Base-by-base conservation (phyloP, 2,329 filamentous ascomycete genomes). In the Chrysoporthe austroafricana region DNA sequence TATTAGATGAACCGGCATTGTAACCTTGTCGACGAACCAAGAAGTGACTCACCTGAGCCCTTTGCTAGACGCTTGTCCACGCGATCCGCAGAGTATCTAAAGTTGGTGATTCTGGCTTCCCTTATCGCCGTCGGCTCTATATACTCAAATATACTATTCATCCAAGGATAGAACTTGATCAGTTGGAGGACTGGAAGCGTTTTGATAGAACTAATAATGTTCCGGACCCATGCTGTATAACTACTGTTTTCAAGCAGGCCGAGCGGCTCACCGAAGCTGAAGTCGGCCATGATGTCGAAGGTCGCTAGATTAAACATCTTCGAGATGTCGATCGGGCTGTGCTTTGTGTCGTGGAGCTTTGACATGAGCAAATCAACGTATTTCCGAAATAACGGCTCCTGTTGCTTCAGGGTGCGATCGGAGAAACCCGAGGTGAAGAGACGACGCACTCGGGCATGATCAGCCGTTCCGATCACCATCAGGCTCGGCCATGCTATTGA, bases 251-350 rank as follows among this genome's bases (percentile, higher is more conserved):
- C 69, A 4, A 80, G 71, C 64, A 74, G 76, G 18, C 75, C 74
- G 69, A 81, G 81, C 0, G 78, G 76, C 66, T 82, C 78, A 8
- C 80, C 81, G 68, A 83, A 83, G 0, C 79, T 76, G 39, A 84
- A 75, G 65, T 83, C 81, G 21, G 80, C 80, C 57, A 79, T 75
- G 43, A 80, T 74, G 71, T 80, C 79, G 70, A 81, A 80, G 1
- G 78, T 74, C 2, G 75, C 65, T 39, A 70, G 71, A 42, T 74
- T 73, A 48, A 69, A 70, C 74, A 72, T 74, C 9, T 52, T 36
- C 9, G 64, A 68, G 1, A 75, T 62, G 59, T 74, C 68, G 32
- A 75, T 44, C 1, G 52, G 43, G 4, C 66, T 36, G 4, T 64
- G 69, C 4, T 66, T 58, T 11, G 58, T 42, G 43, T 71, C 69